Base-by-base conservation (phyloP, 2,329 filamentous ascomycete genomes). In the Aspergillus fructus region DNA sequence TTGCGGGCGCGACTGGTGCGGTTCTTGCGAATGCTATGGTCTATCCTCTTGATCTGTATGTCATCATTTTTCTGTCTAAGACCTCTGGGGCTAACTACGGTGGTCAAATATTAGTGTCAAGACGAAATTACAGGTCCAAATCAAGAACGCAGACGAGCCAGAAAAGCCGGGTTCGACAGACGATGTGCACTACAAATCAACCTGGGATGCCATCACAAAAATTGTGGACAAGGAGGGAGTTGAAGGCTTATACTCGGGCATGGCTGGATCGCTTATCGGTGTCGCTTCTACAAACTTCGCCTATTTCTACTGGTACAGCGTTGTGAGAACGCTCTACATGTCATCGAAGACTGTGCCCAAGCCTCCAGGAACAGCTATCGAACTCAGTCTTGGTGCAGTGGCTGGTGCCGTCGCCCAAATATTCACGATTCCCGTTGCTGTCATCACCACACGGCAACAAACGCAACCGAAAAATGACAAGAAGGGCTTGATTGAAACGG, bases 231-330 rank as follows among this genome's bases (percentile, higher is more conserved):
- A 86, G 53, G 94, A 99, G 65, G 94, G 94, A 33, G 56, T 94
- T 8, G 69, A 80, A 47, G 94, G 94, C 6, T 84, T 99, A 7
- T 99, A 99, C 70, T 86, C 90, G 52, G 94, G 94, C 59, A 93
- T 99, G 73, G 83, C 86, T 59, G 93, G 93, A 50, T 87, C 93
- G 4, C 81, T 99, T 17, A 79, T 97, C 51, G 94, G 94, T 53
- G 94, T 99, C 37, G 93, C 92, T 1, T 97, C 93, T 24, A 97
- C 93, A 52, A 99, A 99, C 76, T 99, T 99, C 73, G 94, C 94
- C 68, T 99, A 99, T 78, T 99, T 99, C 74, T 99, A 99, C 79
- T 97, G 93, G 93, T 97, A 97, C 74, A 93, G 91, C 5, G 78
- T 94, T 27, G 91, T 97, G 33, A 87, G 94, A 62, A 86, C 86